phyloP scores from a whole-genome alignment of 108 stramenopile genomes.

The Nitzschia putrida region DNA sequence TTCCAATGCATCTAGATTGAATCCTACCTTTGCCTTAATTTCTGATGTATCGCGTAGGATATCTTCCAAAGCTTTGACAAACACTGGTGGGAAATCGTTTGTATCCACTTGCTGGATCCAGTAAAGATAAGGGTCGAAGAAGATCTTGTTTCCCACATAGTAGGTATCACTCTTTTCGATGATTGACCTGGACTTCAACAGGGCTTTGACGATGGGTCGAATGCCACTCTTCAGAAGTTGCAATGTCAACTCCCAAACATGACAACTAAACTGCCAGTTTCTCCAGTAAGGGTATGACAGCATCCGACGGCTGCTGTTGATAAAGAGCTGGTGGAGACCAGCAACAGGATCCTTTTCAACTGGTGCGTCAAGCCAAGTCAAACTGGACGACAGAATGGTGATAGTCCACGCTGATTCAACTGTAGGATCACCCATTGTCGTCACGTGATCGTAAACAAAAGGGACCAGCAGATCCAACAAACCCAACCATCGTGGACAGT shows the following conservation, averaged over 20 bases:
- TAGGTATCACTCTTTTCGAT: conserved; percentile 88
- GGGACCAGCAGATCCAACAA: conserved; percentile 84
- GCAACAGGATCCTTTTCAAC: neutral
- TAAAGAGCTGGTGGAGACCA: conserved; percentile 17
- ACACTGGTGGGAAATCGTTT: neutral
- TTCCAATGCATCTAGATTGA: neutral
- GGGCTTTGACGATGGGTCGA: conserved; percentile 58
- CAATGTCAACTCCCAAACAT: conserved; percentile 37
- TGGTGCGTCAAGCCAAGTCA: conserved; percentile 82
- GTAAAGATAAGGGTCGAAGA: conserved; percentile 66
- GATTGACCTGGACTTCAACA: conserved; percentile 72
- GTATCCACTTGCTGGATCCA: conserved; percentile 61
- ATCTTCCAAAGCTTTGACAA: neutral
- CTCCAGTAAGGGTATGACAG: conserved; percentile 91
- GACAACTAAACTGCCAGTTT: conserved; percentile 51
- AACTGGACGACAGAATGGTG: conserved; percentile 71
- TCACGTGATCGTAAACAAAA: conserved; percentile 89
- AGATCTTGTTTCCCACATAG: conserved; percentile 89
- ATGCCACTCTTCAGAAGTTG: conserved; percentile 54
- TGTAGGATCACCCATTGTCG: conserved; percentile 86
- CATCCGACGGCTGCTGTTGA: conserved; percentile 58
- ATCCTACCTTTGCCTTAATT: neutral
- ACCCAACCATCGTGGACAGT: conserved; percentile 42
- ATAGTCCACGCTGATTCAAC: conserved; percentile 94
- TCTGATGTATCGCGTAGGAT: neutral